Conservation (phyloP, 1,139 yeast species). For the Saccharomycopsis crataegensis region DNA sequence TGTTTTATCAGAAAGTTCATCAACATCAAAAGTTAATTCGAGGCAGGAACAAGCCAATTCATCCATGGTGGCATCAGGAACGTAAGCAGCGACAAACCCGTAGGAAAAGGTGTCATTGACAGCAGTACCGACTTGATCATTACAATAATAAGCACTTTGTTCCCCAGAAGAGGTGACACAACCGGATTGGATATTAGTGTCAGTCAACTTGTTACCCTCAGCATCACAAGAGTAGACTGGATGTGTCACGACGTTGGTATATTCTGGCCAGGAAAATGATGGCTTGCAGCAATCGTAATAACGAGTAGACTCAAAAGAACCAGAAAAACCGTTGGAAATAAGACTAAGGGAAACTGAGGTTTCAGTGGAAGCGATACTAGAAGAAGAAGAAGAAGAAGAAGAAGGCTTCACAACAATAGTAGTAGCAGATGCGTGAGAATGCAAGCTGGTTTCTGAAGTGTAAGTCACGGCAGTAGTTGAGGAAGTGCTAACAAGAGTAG, state of each 20-base stretch:
- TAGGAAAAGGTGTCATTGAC: slow-evolving; percentile 17
- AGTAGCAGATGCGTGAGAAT: background rate
- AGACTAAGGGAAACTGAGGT: background rate
- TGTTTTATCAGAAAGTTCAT: slow-evolving; percentile 15
- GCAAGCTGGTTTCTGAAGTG: background rate
- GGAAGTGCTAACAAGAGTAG: background rate
- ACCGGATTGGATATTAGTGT: slow-evolving; percentile 14
- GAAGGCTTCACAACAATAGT: background rate
- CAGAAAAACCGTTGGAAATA: slow-evolving; percentile 19
- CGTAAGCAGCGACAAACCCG: slow-evolving; percentile 20
- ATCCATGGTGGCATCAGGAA: slow-evolving; percentile 15
- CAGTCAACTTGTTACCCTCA: slow-evolving; percentile 17
- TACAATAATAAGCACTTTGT: slow-evolving; percentile 19
- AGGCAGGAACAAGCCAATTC: slow-evolving; percentile 19
- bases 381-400: background rate
- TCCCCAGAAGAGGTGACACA: slow-evolving; percentile 18
- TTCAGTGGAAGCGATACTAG: too few relatives aligned
- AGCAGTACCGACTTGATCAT: slow-evolving; percentile 20
- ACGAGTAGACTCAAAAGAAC: slow-evolving; percentile 19
- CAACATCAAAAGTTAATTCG: slow-evolving; percentile 17
- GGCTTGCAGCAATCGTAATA: slow-evolving; percentile 22
- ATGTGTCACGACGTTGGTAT: slow-evolving; percentile 11
- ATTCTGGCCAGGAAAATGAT: slow-evolving; percentile 20
- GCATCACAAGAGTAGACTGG: slow-evolving; percentile 19
- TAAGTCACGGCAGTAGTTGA: background rate